Base-by-base conservation (phyloP, 345 rosid species). In the Eucalyptus pauciflora region DNA sequence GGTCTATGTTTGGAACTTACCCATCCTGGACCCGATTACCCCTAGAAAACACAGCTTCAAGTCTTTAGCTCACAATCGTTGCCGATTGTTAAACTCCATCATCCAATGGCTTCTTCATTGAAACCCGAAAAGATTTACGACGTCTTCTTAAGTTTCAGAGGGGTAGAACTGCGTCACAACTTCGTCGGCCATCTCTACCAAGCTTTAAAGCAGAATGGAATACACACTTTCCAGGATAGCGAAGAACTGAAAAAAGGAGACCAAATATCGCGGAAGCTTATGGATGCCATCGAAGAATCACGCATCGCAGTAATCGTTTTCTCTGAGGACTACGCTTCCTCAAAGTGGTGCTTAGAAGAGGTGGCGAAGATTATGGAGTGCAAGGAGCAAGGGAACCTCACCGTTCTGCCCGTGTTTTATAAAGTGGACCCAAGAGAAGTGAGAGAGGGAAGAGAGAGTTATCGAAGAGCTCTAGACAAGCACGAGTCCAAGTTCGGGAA, bases 1-100 rank as follows among this genome's bases (percentile, higher is more conserved):
- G 22, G 7, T 51, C 8, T 4, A 51, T 0, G 25, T 54, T 1
- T 4, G 25, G 0, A 54, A 20, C 58, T 10, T 20, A 20, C 10
- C 22, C 10, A 54, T 22, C 1, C 0, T 10, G 3, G 64, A 58
- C 3, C 7, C 4, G 13, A 2, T 58, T 0, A 24, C 13, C 6
- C 3, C 25, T 54, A 50, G 18, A 50, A 2, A 50, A 50, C 52
- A 15, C 18, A 1, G 18, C 52, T 50, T 50, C 52, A 50, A 15
- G 15, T 50, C 52, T 50, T 50, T 50, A 15, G 52, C 52, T 50
- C 52, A 50, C 1, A 50, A 0, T 50, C 0, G 0, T 50, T 50
- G 17, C 52, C 17, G 0, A 50, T 50, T 50, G 52, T 5, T 50
- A 50, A 6, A 50, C 52, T 50, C 52, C 52, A 50, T 50, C 1